Evolutionary conservation across 2,329 filamentous ascomycete genomes (phyloP).

Genomic region (Pseudocercospora vitis): DNA sequence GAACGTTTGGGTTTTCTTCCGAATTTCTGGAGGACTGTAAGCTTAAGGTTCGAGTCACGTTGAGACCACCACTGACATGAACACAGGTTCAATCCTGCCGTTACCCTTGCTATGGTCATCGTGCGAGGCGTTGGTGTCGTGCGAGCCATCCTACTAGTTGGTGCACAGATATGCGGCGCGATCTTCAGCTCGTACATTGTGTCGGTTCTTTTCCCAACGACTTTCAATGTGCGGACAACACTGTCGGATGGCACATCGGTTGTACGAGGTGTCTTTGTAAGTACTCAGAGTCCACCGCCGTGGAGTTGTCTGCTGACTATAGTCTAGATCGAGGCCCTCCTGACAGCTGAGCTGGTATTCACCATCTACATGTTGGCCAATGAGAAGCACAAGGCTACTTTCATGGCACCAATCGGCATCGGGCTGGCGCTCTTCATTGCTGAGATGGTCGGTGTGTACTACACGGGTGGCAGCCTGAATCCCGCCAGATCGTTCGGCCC

Average conservation of each 20-base stretch:
- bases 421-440: conserved; percentile 51
- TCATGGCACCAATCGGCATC: conserved; percentile 50
- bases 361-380: conserved; percentile 45
- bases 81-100: conserved; percentile 39
- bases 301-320: background rate
- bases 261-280: conserved; percentile 41
- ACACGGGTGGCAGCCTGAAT: conserved; percentile 41
- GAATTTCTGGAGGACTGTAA: conserved; percentile 39
- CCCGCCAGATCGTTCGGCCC: conserved; percentile 40
- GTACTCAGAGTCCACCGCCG: background rate
- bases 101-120: conserved; percentile 35
- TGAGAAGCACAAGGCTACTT: conserved; percentile 47
- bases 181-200: conserved; percentile 40
- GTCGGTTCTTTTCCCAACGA: conserved; percentile 40
- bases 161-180: conserved; percentile 41
- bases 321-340: conserved; percentile 41
- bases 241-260: conserved; percentile 39
- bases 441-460: conserved; percentile 44
- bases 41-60: background rate
- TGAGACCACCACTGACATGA: background rate
- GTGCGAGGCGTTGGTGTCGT: conserved; percentile 39
- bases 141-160: conserved; percentile 38
- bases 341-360: conserved; percentile 44
- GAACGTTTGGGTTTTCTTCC: conserved; percentile 45
- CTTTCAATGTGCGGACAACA: conserved; percentile 39